A percentile compares a stretch with the other conserved stretches of the same genome.
These are phyloP conservation scores for Clonostachys byssicola DNA, from an alignment of 2,329 filamentous ascomycete species.

Conservation along the genomic window DNA sequence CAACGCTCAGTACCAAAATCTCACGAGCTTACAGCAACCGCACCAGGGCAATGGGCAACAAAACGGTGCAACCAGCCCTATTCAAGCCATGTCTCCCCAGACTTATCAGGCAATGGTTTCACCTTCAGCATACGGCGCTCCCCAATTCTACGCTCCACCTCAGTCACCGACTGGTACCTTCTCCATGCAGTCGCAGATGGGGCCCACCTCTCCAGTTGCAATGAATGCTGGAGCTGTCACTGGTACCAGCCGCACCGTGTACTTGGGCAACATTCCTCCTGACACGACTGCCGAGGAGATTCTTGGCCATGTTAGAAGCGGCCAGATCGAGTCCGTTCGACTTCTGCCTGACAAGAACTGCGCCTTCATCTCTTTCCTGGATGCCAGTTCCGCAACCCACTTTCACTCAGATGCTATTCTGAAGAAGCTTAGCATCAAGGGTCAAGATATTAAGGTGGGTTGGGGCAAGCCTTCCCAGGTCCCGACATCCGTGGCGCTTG, in stretches of 20 bases:
- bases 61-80: constrained; percentile 61
- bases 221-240: constrained; percentile 78
- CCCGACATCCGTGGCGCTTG: constrained; percentile 92
- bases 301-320: constrained; percentile 89
- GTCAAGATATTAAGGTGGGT: constrained; percentile 98
- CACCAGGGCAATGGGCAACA: constrained; percentile 49
- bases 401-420: constrained; percentile 99
- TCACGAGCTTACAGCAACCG: constrained; percentile 52
- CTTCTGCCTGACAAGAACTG: constrained; percentile 98
- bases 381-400: constrained; percentile 95
- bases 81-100: constrained; percentile 77
- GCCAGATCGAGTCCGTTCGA: constrained; percentile 98
- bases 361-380: constrained; percentile 97
- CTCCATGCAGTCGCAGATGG: constrained; percentile 49
- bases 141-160: constrained; percentile 76
- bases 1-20: constrained; percentile 86
- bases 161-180: constrained; percentile 84
- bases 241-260: constrained; percentile 92
- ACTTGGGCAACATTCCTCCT: constrained; percentile 96
- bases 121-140: constrained; percentile 75
- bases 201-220: constrained; percentile 69
- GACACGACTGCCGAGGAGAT: constrained; percentile 98
- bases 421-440: constrained; percentile 98
- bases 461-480: constrained; percentile 99
- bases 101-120: constrained; percentile 83